Conservation (phyloP, 2,329 filamentous ascomycete genomes). For the Xylariales sp. region DNA sequence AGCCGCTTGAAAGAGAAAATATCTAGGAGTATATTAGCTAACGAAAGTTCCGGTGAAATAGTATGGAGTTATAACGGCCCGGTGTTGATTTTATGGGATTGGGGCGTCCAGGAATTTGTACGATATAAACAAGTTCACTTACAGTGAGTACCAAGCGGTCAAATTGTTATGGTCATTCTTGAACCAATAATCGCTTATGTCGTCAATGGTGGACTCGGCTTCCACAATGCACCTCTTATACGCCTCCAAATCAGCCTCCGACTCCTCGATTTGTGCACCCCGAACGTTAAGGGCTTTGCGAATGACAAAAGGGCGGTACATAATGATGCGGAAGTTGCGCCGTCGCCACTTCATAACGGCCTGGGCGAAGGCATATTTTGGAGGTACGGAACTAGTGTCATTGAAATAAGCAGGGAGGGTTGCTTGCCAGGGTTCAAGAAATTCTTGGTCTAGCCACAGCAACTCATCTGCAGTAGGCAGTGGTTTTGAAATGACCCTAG, state of each 20-base stretch:
- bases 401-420: conserved; percentile 6
- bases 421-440: conserved; percentile 18
- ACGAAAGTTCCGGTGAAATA: no score
- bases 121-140: background rate
- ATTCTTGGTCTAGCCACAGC: background rate
- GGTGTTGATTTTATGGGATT: no score
- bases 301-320: conserved; percentile 26
- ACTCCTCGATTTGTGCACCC: no score
- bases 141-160: conserved; percentile 23
- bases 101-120: no score
- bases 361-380: conserved; percentile 10
- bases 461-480: conserved; percentile 12
- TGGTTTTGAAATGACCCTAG: conserved; percentile 24
- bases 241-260: no score
- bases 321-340: conserved; percentile 25
- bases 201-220: no score
- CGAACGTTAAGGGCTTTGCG: conserved; percentile 11
- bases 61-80: no score
- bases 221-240: no score
- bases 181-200: no score
- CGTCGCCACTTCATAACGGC: conserved; percentile 21
- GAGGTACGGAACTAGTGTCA: background rate
- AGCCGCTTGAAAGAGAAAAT: conserved; percentile 62
- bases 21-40: conserved; percentile 48
- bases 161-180: no score